These are phyloP conservation scores for Ogataea methylovora DNA, from an alignment of 805 yeast genomes.

Conservation along the genomic window DNA sequence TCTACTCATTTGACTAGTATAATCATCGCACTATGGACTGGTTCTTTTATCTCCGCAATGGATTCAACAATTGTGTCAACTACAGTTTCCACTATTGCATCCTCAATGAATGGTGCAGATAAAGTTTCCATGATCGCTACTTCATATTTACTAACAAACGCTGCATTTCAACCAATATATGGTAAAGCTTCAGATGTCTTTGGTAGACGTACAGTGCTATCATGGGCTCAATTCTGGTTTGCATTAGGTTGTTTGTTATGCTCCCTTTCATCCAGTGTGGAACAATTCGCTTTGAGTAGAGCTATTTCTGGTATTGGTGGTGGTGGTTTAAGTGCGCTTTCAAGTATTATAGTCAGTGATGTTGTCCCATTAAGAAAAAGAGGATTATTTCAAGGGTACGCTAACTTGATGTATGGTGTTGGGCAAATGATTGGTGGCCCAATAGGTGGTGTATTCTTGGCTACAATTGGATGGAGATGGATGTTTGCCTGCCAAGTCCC, in stretches of 20 bases:
- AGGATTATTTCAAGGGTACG: constrained; percentile 47
- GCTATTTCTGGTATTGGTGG: constrained; percentile 55
- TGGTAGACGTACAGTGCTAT: constrained; percentile 41
- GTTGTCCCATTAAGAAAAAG: constrained; percentile 46
- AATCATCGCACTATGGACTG: constrained; percentile 31
- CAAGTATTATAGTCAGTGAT: constrained; percentile 48
- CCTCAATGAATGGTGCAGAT: constrained; percentile 46
- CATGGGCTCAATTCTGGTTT: constrained; percentile 37
- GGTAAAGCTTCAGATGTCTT: constrained; percentile 65
- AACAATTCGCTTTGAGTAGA: constrained; percentile 39
- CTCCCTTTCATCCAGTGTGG: constrained; percentile 31
- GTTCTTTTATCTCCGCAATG: constrained; percentile 44
- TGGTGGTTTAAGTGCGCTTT: constrained; percentile 45
- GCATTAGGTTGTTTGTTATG: constrained; percentile 38
- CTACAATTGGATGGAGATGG: constrained; percentile 36
- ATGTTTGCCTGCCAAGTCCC: constrained; percentile 37
- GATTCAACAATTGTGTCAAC: constrained; percentile 59
- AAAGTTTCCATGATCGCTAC: constrained; percentile 66
- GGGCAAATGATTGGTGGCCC: constrained; percentile 39
- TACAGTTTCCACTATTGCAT: constrained; percentile 49
- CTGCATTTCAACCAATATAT: constrained; percentile 68
- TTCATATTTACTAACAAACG: constrained; percentile 56
- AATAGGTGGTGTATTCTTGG: constrained; percentile 32
- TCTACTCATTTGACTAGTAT: no score
- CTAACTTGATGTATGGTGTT: constrained; percentile 28